These are phyloP conservation scores for Suillus variegatus DNA, from an alignment of 768 basidiomycete species.

Conservation along the genomic window DNA sequence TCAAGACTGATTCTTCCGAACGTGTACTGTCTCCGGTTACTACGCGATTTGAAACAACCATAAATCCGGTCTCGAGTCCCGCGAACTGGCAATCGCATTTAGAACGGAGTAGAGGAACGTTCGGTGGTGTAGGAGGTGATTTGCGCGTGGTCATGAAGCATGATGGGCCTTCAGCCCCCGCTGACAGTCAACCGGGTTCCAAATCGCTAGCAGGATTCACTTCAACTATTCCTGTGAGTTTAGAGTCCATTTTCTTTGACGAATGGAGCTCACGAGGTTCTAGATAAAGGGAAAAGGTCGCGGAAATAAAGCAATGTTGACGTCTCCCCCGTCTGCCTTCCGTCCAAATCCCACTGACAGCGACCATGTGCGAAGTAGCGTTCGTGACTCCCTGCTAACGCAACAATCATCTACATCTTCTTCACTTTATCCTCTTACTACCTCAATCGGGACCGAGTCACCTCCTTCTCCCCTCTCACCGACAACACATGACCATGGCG, in stretches of 20 bases:
- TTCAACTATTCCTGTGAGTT: conserved; percentile 3
- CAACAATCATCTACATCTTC: conserved; percentile 70
- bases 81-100: conserved; percentile 14
- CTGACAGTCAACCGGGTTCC: conserved; percentile 14
- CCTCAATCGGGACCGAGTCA: conserved; percentile 66
- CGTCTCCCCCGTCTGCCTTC: conserved; percentile 37
- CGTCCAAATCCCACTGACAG: conserved; percentile 26
- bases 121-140: conserved; percentile 22
- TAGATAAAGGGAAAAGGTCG: conserved; percentile 38
- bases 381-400: conserved; percentile 57
- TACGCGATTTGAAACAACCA: conserved; percentile 17
- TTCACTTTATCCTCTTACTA: conserved; percentile 76
- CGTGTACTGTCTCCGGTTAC: conserved; percentile 11
- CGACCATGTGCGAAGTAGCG: conserved; percentile 52
- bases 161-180: conserved; percentile 6
- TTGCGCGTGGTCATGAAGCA: conserved; percentile 16
- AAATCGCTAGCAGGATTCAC: background rate
- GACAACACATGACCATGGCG: conserved; percentile 40
- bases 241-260: background rate
- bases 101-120: conserved; percentile 27
- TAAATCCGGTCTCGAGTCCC: conserved; percentile 14
- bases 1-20: conserved; percentile 14
- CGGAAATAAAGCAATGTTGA: conserved; percentile 34
- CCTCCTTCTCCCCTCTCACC: conserved; percentile 60
- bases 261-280: conserved; percentile 10